Base-by-base conservation (phyloP, 495 filamentous ascomycete species). In the Podospora anserina region DNA sequence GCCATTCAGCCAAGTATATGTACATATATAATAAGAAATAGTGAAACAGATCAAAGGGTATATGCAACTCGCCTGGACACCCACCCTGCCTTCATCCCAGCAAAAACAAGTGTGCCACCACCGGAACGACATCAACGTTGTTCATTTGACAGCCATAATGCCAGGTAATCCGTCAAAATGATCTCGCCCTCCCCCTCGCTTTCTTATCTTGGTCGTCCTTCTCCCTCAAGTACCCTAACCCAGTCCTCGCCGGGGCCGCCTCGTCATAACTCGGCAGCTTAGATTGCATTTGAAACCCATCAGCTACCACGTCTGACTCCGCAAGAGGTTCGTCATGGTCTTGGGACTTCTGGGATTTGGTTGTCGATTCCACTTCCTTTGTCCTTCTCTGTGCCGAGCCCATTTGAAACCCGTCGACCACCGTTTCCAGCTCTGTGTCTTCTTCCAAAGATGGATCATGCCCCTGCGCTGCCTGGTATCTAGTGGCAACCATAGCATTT, bases 221-320 rank as follows among this genome's bases (percentile, higher is more conserved):
- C 15, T 49, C 39, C 39, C 39, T 49, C 7, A 49, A 16, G 15
- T 49, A 49, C 39, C 39, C 39, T 3, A 49, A 18, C 39, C 39
- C 39, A 13, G 39, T 49, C 15, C 39, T 49, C 9, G 13, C 13
- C 2, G 39, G 7, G 1, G 39, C 13, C 39, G 13, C 15, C 39
- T 49, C 39, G 13, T 5, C 39, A 49, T 49, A 49, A 11, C 5
- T 49, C 9, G 39, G 39, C 39, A 49, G 39, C 39, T 49, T 11
- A 3, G 39, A 49, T 18, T 58, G 56, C 56, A 58, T 58, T 27
- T 58, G 56, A 18, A 61, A 61, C 59, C 59, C 59, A 18, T 61
- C 26, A 2, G 27, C 59, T 18, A 61, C 59, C 16, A 9, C 32
- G 18, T 61, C 59, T 61, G 59, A 9, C 27, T 26, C 23, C 59